phyloP scores from a whole-genome alignment of 2,329 filamentous ascomycete species.

The Penicillium digitatum region DNA sequence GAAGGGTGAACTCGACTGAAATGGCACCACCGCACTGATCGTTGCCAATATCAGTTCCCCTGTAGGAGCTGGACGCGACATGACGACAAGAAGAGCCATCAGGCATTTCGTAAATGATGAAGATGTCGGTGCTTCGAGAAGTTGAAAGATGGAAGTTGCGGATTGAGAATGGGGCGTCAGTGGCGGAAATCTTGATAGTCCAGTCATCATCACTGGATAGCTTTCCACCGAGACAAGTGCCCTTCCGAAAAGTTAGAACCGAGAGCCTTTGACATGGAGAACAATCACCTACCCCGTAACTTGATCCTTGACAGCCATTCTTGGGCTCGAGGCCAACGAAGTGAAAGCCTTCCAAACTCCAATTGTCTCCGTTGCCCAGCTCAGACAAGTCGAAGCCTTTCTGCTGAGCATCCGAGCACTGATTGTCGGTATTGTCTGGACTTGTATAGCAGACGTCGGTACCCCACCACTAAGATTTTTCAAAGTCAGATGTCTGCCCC shows the following conservation, averaged over 20 bases:
- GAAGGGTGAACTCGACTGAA: slow-evolving; percentile 64
- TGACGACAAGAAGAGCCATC: slow-evolving; percentile 79
- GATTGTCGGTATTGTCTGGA: slow-evolving; percentile 70
- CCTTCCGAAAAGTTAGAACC: slow-evolving; percentile 28
- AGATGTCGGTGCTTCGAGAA: slow-evolving; percentile 70
- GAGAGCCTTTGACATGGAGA: not conserved
- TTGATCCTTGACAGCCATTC: slow-evolving; percentile 41
- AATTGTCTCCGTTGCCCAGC: slow-evolving; percentile 58
- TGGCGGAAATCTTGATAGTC: slow-evolving; percentile 12
- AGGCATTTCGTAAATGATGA: slow-evolving; percentile 80
- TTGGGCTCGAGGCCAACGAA: slow-evolving; percentile 69
- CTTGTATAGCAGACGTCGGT: slow-evolving; percentile 56
- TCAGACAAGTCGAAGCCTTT: slow-evolving; percentile 67
- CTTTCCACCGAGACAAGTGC: slow-evolving; percentile 59
- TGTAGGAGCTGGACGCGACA: slow-evolving; percentile 59
- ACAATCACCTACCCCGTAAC: slow-evolving; percentile 41
- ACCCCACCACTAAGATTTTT: slow-evolving; percentile 41
- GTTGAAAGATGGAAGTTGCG: slow-evolving; percentile 65
- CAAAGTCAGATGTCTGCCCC: not conserved
- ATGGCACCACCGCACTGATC: slow-evolving; percentile 85
- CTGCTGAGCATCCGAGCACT: slow-evolving; percentile 64
- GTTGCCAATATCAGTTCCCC: slow-evolving; percentile 70
- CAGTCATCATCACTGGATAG: slow-evolving; percentile 52
- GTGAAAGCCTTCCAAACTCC: slow-evolving; percentile 64
- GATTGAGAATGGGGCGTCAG: slow-evolving; percentile 61